Evolutionary conservation across 371 early-diverging fungal genomes (phyloP).

Genomic region (Enterospora canceri): DNA sequence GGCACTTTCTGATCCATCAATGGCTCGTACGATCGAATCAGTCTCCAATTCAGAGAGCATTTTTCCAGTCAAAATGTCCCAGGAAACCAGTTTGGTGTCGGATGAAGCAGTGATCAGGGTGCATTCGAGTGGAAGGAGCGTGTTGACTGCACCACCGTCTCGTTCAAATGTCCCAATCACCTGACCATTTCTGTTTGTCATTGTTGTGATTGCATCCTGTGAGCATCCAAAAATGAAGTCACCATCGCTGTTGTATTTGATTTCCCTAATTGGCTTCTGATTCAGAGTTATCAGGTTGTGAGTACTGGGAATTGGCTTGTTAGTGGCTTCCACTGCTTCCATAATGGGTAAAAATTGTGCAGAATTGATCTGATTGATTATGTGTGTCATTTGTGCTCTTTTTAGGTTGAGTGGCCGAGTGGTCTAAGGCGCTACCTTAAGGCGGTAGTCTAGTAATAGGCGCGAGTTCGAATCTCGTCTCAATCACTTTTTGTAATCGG

Average conservation of each 20-base stretch:
- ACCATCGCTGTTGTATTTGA: constrained; percentile 94
- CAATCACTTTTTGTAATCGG: constrained; percentile 35
- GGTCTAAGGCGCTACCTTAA: constrained; percentile 57
- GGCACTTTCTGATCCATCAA: constrained; percentile 71
- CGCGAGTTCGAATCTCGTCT: constrained; percentile 57
- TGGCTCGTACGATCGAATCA: constrained; percentile 75
- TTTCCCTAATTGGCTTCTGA: constrained; percentile 81
- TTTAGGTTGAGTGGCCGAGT: constrained; percentile 54
- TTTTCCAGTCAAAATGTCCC: constrained; percentile 82
- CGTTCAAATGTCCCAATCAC: constrained; percentile 81
- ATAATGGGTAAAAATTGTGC: neutral
- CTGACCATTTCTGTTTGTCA: constrained; percentile 91
- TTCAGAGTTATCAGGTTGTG: constrained; percentile 57
- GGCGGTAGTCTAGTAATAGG: constrained; percentile 56
- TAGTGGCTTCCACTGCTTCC: neutral
- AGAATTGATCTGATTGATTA: neutral
- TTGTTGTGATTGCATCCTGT: constrained; percentile 77
- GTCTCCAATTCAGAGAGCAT: constrained; percentile 72
- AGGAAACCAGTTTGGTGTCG: constrained; percentile 76
- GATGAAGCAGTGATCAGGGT: constrained; percentile 77
- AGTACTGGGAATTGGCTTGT: neutral
- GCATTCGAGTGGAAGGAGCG: constrained; percentile 61
- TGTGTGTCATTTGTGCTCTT: neutral
- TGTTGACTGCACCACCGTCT: constrained; percentile 82
- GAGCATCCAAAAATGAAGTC: constrained; percentile 88